Conservation (phyloP, 345 rosid species). For the Gossypium rotundifolium region DNA sequence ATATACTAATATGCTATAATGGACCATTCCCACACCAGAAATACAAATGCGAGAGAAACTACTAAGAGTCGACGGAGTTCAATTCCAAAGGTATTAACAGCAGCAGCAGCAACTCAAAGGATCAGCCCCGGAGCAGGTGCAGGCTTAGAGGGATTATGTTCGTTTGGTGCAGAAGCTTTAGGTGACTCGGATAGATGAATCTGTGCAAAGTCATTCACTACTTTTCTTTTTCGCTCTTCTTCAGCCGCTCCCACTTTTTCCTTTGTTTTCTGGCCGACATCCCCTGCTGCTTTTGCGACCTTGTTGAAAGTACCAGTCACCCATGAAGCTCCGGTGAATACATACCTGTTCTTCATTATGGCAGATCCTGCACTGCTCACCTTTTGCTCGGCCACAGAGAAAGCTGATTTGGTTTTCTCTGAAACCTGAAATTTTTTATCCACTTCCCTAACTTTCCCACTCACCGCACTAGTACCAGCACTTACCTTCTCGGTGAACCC, state of each 20-base stretch:
- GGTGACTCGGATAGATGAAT: slow-evolving; percentile 83
- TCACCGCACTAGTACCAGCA: slow-evolving; percentile 62
- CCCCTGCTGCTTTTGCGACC: slow-evolving; percentile 92
- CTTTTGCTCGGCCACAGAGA: slow-evolving; percentile 79
- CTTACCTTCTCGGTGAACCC: slow-evolving; percentile 79
- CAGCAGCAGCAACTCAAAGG: slow-evolving; percentile 29
- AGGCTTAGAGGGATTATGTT: slow-evolving; percentile 38
- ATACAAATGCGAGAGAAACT: neutral
- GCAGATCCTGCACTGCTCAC: slow-evolving; percentile 85
- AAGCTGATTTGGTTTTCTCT: slow-evolving; percentile 87
- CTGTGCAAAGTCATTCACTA: slow-evolving; percentile 79
- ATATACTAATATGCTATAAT: neutral
- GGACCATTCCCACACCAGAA: neutral
- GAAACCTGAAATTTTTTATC: slow-evolving; percentile 94
- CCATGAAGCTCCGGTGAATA: slow-evolving; percentile 75
- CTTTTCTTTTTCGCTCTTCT: slow-evolving; percentile 77
- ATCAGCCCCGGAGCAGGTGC: slow-evolving; percentile 53
- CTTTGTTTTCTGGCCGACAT: slow-evolving; percentile 90
- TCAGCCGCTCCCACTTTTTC: slow-evolving; percentile 76
- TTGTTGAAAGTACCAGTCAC: slow-evolving; percentile 75
- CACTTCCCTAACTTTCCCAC: slow-evolving; percentile 87
- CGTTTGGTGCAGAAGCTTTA: slow-evolving; percentile 33
- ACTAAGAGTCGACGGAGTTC: neutral
- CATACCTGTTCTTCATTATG: slow-evolving; percentile 86
- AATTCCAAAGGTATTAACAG: neutral